Conservation (phyloP, 208 protist species). For the Leishmania mexicana region DNA sequence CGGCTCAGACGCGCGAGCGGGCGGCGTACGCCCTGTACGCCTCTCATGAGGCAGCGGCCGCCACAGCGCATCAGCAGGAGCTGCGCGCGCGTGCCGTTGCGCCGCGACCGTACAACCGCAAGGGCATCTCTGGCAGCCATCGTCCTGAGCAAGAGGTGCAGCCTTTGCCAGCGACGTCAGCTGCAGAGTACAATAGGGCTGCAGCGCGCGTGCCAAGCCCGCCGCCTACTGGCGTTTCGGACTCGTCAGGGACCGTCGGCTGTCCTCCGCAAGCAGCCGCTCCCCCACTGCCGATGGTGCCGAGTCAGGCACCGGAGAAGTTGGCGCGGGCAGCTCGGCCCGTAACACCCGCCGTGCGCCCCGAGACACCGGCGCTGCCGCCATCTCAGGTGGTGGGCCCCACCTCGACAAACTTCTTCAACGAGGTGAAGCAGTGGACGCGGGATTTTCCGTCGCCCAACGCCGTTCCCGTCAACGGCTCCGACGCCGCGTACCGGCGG, state of each 20-base stretch:
- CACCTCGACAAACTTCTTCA: conserved; percentile 44
- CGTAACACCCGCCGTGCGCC: background rate
- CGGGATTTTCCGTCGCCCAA: conserved; percentile 42
- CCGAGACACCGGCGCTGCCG: conserved; percentile 4
- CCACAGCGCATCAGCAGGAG: conserved; percentile 22
- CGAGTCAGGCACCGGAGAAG: conserved; percentile 1
- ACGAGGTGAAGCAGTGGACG: conserved; percentile 46
- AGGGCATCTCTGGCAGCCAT: background rate
- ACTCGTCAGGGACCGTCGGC: background rate
- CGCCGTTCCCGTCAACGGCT: conserved; percentile 23
- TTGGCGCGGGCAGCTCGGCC: background rate
- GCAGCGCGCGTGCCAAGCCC: background rate
- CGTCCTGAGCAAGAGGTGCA: background rate
- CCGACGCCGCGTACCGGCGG: conserved; percentile 31
- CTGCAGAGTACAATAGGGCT: background rate
- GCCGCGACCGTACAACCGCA: conserved; percentile 4
- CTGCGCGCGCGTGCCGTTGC: conserved; percentile 26
- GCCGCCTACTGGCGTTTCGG: background rate
- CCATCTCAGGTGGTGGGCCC: conserved; percentile 31
- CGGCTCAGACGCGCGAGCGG: conserved; percentile 7
- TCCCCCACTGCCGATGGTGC: background rate
- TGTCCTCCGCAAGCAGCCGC: background rate
- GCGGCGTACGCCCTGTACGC: conserved; percentile 25
- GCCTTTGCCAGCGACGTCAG: background rate
- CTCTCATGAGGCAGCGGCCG: conserved; percentile 9